Conservation (phyloP, 78 protist species). For the Creolimax fragrantissima region DNA sequence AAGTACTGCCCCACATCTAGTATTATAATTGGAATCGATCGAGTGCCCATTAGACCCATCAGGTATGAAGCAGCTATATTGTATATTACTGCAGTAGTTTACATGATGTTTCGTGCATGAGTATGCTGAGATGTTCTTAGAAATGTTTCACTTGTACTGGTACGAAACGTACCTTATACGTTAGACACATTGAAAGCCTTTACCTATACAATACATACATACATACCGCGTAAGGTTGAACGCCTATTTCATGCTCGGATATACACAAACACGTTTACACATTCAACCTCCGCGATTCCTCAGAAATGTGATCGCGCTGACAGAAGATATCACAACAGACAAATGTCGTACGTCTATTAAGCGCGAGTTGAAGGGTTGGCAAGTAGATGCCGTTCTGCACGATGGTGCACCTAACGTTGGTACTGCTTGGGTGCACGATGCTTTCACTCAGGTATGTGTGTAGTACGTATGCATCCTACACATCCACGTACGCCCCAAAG, state of each 20-base stretch:
- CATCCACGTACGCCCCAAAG: too few species aligned
- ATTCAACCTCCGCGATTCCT: neutral
- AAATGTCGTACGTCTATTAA: conserved; percentile 68
- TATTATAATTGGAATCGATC: conserved; percentile 91
- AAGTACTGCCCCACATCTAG: conserved; percentile 80
- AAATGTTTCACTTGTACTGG: too few species aligned
- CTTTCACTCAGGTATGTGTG: conserved; percentile 75
- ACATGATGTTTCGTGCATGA: neutral
- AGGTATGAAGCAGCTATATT: conserved; percentile 39
- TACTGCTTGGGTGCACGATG: conserved; percentile 89
- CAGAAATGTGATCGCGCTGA: conserved; percentile 29
- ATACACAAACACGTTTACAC: neutral
- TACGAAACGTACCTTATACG: too few species aligned
- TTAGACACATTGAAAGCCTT: too few species aligned
- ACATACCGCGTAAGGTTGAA: too few species aligned
- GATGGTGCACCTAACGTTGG: conserved; percentile 99
- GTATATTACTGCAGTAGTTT: neutral
- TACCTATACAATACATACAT: too few species aligned
- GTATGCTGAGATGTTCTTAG: too few species aligned
- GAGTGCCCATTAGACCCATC: conserved; percentile 92
- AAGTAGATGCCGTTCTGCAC: conserved; percentile 76
- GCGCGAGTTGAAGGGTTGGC: conserved; percentile 44
- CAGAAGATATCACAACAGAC: conserved; percentile 94
- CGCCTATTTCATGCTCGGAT: neutral
- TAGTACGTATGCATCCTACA: neutral